Conservation (phyloP, 73 alveolate species). For the Loxodes magnus region DNA sequence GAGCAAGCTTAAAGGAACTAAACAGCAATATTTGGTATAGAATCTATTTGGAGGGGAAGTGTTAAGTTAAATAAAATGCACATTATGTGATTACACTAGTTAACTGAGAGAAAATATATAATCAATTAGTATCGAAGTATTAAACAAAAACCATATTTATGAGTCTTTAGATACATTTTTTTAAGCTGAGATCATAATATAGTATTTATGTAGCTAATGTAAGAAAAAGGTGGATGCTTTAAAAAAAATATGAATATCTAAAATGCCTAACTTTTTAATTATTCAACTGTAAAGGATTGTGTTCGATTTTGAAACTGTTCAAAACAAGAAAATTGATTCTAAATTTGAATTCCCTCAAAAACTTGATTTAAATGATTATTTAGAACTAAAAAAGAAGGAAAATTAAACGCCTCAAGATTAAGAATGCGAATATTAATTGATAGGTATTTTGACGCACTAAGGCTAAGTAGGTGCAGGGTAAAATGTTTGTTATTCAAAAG, state of each 20-base stretch:
- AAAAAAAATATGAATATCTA: conserved; percentile 72
- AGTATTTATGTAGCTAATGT: conserved; percentile 86
- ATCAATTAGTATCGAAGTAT: conserved; percentile 74
- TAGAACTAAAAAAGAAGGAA: conserved; percentile 49
- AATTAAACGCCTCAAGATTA: conserved; percentile 22
- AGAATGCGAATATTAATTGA: conserved; percentile 53
- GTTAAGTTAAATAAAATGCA: conserved; percentile 77
- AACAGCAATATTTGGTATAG: conserved; percentile 65
- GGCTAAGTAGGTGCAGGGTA: conserved; percentile 96
- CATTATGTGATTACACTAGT: conserved; percentile 61
- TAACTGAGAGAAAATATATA: conserved; percentile 73
- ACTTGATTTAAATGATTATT: conserved; percentile 70
- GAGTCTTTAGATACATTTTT: conserved; percentile 78
- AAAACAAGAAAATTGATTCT: conserved; percentile 84
- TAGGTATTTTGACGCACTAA: conserved; percentile 84
- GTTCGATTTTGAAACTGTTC: conserved; percentile 84
- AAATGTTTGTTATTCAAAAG: conserved; percentile 60
- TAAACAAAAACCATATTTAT: conserved; percentile 67
- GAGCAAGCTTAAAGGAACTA: conserved; percentile 70
- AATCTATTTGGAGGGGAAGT: conserved; percentile 92
- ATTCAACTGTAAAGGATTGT: conserved; percentile 87
- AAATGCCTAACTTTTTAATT: conserved; percentile 87
- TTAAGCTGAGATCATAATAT: conserved; percentile 77
- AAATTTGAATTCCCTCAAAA: conserved; percentile 89
- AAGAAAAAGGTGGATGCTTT: conserved; percentile 74